phyloP scores from a whole-genome alignment of 305 asterid genomes.

The Monarda citriodora region DNA sequence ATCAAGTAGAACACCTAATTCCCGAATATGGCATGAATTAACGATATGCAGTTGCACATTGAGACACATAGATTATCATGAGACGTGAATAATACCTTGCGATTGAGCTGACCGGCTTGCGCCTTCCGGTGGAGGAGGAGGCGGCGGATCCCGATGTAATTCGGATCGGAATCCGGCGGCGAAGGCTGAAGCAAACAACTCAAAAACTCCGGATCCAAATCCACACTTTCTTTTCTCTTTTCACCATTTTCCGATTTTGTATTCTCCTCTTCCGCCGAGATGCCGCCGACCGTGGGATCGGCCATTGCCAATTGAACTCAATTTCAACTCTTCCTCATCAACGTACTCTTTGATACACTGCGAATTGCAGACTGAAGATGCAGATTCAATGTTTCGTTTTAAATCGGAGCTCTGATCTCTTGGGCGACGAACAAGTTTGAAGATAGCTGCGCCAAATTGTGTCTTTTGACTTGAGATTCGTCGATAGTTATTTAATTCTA shows the following conservation, averaged over 20 bases:
- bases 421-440: conserved; percentile 8
- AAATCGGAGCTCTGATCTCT: conserved; percentile 10
- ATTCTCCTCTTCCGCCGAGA: conserved; percentile 35
- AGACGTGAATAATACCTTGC: conserved; percentile 53
- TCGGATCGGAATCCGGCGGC: conserved; percentile 74
- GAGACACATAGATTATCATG: neutral
- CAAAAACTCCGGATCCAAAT: conserved; percentile 75
- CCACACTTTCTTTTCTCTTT: conserved; percentile 31
- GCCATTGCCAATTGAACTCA: conserved; percentile 43
- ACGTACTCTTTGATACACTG: conserved; percentile 4
- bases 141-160: conserved; percentile 89
- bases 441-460: conserved; percentile 15
- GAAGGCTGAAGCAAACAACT: conserved; percentile 95
- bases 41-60: conserved; percentile 5
- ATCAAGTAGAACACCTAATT: conserved; percentile 20
- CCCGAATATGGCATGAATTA: conserved; percentile 9
- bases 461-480: conserved; percentile 9
- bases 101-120: conserved; percentile 65
- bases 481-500: neutral
- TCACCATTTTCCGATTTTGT: conserved; percentile 30
- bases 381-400: neutral
- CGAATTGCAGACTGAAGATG: conserved; percentile 14
- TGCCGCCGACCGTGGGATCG: conserved; percentile 42
- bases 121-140: conserved; percentile 89
- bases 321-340: conserved; percentile 29